These are phyloP conservation scores for Termitomyces sp. DNA, from an alignment of 768 basidiomycete genomes.

Conservation along the genomic window DNA sequence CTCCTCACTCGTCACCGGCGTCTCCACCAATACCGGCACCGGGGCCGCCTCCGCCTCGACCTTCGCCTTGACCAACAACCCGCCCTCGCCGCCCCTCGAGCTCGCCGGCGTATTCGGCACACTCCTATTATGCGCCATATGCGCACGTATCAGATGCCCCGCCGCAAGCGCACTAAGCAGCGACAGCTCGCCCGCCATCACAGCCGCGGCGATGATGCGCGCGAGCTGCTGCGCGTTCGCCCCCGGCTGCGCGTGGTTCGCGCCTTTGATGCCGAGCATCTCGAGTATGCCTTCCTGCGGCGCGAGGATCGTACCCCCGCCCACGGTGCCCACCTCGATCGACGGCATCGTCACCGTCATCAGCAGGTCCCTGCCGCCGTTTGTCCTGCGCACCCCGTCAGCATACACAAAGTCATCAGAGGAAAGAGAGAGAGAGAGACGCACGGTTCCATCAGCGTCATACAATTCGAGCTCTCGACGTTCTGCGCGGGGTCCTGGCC, in stretches of 20 bases:
- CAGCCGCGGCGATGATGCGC: slow-evolving; percentile 82
- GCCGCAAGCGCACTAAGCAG: slow-evolving; percentile 91
- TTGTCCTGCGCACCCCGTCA: slow-evolving; percentile 53
- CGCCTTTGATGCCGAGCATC: slow-evolving; percentile 89
- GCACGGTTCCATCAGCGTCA: slow-evolving; percentile 98
- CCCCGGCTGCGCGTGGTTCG: slow-evolving; percentile 83
- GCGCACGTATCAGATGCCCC: slow-evolving; percentile 90
- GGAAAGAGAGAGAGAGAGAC: slow-evolving; percentile 28
- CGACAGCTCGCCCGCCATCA: slow-evolving; percentile 97
- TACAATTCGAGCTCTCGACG: slow-evolving; percentile 97
- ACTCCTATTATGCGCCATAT: slow-evolving; percentile 88
- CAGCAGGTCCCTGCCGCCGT: slow-evolving; percentile 85
- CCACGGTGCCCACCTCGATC: slow-evolving; percentile 97
- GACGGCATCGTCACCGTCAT: slow-evolving; percentile 98
- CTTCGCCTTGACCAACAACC: slow-evolving; percentile 2
- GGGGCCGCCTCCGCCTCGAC: not conserved
- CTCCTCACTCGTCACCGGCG: not conserved
- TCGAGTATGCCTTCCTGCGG: slow-evolving; percentile 91
- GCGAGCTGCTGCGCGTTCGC: slow-evolving; percentile 88
- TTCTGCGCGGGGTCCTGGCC: slow-evolving; percentile 99
- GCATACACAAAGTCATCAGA: not conserved
- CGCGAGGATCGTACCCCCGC: slow-evolving; percentile 89
- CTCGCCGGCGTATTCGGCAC: slow-evolving; percentile 69
- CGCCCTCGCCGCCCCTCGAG: not conserved
- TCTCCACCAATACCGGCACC: too few species aligned